Percentiles rank a stretch among this genome's conserved stretches.
phyloP scores from a whole-genome alignment of 495 filamentous ascomycete genomes.

The Aspergillus leporis region DNA sequence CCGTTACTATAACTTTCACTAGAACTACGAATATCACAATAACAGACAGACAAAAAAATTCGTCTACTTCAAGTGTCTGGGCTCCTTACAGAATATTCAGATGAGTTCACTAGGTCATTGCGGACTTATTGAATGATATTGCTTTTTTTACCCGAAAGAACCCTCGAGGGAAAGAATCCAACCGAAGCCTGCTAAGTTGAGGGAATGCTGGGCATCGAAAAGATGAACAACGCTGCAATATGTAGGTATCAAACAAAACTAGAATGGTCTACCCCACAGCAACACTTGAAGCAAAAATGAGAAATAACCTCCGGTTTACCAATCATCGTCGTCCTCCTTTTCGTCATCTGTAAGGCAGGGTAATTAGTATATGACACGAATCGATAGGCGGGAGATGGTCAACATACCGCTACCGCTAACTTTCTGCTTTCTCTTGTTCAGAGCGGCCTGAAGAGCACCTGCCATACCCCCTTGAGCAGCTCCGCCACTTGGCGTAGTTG shows the following conservation, averaged over 20 bases:
- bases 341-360: constrained; percentile 72
- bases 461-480: constrained; percentile 69
- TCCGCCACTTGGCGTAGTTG: constrained; percentile 47
- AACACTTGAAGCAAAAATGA: constrained; percentile 13
- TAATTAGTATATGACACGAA: neutral
- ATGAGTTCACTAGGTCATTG: neutral
- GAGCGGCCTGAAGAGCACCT: constrained; percentile 74
- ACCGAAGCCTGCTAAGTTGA: neutral
- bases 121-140: neutral
- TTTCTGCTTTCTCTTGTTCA: constrained; percentile 81
- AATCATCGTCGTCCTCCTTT: constrained; percentile 75
- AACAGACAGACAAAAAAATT: too few species aligned
- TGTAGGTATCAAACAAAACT: constrained; percentile 23
- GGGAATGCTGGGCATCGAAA: constrained; percentile 19
- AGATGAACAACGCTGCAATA: constrained; percentile 8
- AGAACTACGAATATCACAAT: too few species aligned
- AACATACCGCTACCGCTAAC: constrained; percentile 90
- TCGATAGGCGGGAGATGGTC: neutral
- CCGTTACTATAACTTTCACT: constrained; percentile 8
- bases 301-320: constrained; percentile 43
- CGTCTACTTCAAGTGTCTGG: too few species aligned
- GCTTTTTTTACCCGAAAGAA: neutral
- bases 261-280: constrained; percentile 13
- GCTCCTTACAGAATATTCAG: too few species aligned
- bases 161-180: neutral